Percentiles rank a stretch among this genome's conserved stretches.
Conservation (phyloP, 2,329 filamentous ascomycete species). For the Calonectria pseudoreteaudii region DNA sequence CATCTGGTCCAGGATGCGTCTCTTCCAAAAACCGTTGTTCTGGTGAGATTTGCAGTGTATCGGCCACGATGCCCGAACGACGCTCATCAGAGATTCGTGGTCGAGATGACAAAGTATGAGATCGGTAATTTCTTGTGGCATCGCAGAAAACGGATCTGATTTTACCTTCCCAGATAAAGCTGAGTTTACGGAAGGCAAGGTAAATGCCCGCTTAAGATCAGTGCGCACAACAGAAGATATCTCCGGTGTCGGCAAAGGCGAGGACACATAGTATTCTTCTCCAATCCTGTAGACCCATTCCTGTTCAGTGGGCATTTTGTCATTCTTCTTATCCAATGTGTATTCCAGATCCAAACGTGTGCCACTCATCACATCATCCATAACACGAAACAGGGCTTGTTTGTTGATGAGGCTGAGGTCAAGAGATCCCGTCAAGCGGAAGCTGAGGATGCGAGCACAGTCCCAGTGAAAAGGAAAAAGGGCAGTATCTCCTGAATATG, state of each 20-base stretch:
- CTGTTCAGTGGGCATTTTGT: neutral
- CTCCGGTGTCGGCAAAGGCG: neutral
- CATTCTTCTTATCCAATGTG: neutral
- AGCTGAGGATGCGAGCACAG: neutral
- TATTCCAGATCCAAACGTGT: neutral
- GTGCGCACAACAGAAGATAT: neutral
- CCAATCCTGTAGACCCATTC: neutral
- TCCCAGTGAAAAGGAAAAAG: neutral
- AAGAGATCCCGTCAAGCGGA: neutral
- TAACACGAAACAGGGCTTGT: neutral
- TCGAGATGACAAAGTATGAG: neutral
- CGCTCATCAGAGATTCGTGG: neutral
- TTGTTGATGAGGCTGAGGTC: neutral
- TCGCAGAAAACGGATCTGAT: neutral
- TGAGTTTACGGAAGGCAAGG: neutral
- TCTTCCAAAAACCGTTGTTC: neutral
- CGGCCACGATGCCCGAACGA: neutral
- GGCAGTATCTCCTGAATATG: neutral
- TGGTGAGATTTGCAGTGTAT: neutral
- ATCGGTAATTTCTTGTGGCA: neutral
- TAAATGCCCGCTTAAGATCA: neutral
- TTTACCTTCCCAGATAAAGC: neutral
- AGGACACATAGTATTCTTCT: neutral
- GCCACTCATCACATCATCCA: no score
- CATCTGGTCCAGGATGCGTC: neutral